These are phyloP conservation scores for Cucurbita moschata DNA, from an alignment of 306 rosid genomes.

Conservation along the genomic window DNA sequence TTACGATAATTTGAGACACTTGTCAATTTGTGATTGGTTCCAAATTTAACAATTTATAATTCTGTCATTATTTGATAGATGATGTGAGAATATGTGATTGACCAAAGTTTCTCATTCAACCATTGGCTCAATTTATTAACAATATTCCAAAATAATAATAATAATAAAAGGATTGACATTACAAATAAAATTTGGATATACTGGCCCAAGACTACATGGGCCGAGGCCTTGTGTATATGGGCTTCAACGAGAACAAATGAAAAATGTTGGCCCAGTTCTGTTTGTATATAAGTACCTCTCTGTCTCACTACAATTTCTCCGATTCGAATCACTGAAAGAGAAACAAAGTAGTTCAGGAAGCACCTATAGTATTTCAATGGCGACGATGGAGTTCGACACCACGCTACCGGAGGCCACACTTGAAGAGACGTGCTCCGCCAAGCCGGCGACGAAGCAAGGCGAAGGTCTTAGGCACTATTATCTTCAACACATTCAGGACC, in stretches of 20 bases:
- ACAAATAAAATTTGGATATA: no score
- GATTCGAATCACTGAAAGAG: background rate
- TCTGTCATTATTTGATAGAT: no score
- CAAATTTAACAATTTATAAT: no score
- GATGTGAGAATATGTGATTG: no score
- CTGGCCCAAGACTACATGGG: background rate
- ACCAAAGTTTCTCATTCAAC: no score
- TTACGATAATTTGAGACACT: no score
- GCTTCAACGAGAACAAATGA: no score
- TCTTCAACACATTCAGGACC: constrained; percentile 75
- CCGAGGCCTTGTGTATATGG: background rate
- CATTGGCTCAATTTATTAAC: no score
- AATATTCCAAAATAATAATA: no score
- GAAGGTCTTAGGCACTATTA: constrained; percentile 91
- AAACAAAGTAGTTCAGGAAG: background rate
- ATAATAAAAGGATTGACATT: no score
- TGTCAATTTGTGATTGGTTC: no score
- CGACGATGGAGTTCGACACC: constrained; percentile 41
- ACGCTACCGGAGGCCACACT: constrained; percentile 19
- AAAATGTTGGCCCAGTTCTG: background rate
- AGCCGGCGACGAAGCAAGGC: constrained; percentile 48
- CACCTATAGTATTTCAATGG: constrained; percentile 17
- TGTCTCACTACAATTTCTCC: background rate
- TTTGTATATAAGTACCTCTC: background rate
- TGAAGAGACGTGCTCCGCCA: constrained; percentile 68